Evolutionary conservation across 2,329 filamentous ascomycete genomes (phyloP), one percentile per base, ranked within the genome.

Genomic region (Penicillium palitans): DNA sequence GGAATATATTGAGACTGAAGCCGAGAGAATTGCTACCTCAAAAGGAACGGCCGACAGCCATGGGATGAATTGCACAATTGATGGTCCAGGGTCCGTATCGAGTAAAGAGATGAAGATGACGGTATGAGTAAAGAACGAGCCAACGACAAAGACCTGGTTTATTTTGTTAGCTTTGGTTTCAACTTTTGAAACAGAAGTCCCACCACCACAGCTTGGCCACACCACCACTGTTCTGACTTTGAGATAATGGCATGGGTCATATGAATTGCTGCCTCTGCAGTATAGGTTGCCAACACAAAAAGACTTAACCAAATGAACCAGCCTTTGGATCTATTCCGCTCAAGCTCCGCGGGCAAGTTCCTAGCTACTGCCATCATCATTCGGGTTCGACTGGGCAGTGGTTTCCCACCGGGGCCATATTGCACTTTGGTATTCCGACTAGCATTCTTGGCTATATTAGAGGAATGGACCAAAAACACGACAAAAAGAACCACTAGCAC

Each of bases 41-140:
- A 91, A 83, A 27, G 84, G 74, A n/a, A 91, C 73, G 25, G 88
- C 88, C 40, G 91, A 76, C 41, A 82, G 72, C 95, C 95, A 99
- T 66, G 91, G 87, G 44, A 89, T 76, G 55, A 93, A 84, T 75
- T 97, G 92, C 52, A 90, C 87, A 46, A 87, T 80, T 49, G 88
- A 93, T 0, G 95, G 95, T 13, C 90, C 90, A 37, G 91, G 87
- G 61, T 85, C 87, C 70, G 89, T 90, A 74, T 97, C 93, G 69
- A 96, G 82, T 57, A 98, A 83, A 29, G 92, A 92, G 69, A 97
- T 89, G 65, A 96, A 83, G 65, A 96, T 84, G 65, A 96, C 87
- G 47, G 90, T 83, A 78, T 96, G 93, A 63, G 93, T 86, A 80
- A 96, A 96, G 65, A 92, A 89, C 45, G 90, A 88, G 54, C 89